Base-by-base conservation (phyloP, 2,329 filamentous ascomycete genomes). In the Ophiognomonia clavigignenti-juglandacearum region DNA sequence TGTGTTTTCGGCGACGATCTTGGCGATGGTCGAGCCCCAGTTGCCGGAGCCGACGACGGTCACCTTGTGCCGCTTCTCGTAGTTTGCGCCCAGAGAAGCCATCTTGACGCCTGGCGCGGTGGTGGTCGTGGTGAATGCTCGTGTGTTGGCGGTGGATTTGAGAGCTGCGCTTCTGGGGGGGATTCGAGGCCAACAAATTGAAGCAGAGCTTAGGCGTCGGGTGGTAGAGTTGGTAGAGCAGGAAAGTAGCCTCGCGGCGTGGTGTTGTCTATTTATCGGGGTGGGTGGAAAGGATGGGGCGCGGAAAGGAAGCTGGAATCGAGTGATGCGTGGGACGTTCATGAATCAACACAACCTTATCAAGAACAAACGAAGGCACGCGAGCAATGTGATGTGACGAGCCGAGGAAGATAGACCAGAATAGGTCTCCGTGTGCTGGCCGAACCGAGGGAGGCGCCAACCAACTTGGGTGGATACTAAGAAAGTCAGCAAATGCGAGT, bases 21-120 rank as follows among this genome's bases (percentile, higher is more conserved):
- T 98, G 64, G 91, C 84, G 68, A 98, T 96, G 50, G 93, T 95
- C 51, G 90, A 96, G 59, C 93, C 93, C 91, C 93, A 98, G 69
- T 98, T 98, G 60, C 93, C 93, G 43, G 92, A 97, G 59, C 93
- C 93, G 56, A 98, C 81, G 43, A 98, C 82, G 53, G 90, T 91
- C 61, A 96, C 88, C 76, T 90, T 95, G 79, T 96, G 90, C 70
- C 86, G 90, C 72, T 82, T 86, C 53, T 73, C 71, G 53, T 78
- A 69, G 14, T 39, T n/a, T 47, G 75, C 67, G 50, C 71, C 74
- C 35, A 76, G 61, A 41, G 58, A 61, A 48, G 60, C 54, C 58
- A 61, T 61, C 22, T 45, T 59, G 44, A 39, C 43, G 10, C 14
- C 27, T 9, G 45, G 22, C 6, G 9, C 35, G 7, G 5, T 34